Conservation (phyloP, 2,329 filamentous ascomycete genomes). For the Corinectria fuckeliana region DNA sequence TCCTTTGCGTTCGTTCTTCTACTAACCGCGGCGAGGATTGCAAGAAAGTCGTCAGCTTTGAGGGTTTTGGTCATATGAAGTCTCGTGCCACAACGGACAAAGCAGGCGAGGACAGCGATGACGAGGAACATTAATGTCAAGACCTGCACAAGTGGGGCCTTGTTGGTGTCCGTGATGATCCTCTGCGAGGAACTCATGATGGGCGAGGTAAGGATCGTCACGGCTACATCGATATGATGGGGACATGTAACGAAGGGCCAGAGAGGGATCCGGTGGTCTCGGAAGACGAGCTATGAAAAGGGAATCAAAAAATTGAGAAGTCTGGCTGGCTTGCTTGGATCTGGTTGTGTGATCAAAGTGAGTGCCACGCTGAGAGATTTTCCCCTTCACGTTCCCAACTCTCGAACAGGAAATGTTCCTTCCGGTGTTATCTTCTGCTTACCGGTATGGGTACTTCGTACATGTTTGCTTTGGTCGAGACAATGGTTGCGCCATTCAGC, state of each 20-base stretch:
- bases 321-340: background rate
- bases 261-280: background rate
- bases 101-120: constrained; percentile 34
- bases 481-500: background rate
- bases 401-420: background rate
- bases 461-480: background rate
- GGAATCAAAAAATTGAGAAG: background rate
- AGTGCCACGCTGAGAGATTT: background rate
- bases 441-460: background rate
- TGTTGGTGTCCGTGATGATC: constrained; percentile 39
- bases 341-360: background rate
- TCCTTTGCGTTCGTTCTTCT: background rate
- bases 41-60: constrained; percentile 35
- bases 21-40: constrained; percentile 36
- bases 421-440: background rate
- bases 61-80: constrained; percentile 39
- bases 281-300: background rate
- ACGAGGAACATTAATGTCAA: constrained; percentile 40
- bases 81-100: constrained; percentile 38
- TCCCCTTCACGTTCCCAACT: background rate
- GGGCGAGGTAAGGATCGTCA: background rate
- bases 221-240: background rate
- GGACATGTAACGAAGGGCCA: background rate
- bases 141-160: constrained; percentile 40
- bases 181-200: constrained; percentile 33